Evolutionary conservation across 768 basidiomycete genomes (phyloP).

Genomic region (Lactarius trivialis): DNA sequence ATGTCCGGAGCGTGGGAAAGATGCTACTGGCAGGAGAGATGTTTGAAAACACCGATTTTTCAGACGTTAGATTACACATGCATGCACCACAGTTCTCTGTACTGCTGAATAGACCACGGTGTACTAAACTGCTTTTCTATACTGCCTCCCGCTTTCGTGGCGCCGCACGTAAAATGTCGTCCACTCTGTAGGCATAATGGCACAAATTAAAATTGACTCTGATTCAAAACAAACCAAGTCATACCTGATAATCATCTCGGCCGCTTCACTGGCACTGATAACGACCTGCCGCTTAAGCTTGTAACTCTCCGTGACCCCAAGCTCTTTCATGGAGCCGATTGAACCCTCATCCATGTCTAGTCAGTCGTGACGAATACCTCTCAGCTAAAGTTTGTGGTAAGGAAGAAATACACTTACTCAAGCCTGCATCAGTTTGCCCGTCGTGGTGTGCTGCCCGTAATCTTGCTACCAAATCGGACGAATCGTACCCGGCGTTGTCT

Average conservation of each 20-base stretch:
- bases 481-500: slow-evolving; percentile 97
- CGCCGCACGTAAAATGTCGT: slow-evolving; percentile 82
- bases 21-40: too few relatives aligned
- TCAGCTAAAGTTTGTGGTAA: neutral
- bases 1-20: too few relatives aligned
- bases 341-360: slow-evolving; percentile 83
- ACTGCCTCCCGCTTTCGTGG: slow-evolving; percentile 82
- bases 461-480: slow-evolving; percentile 87
- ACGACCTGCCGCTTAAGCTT: slow-evolving; percentile 97
- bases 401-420: slow-evolving; percentile 49
- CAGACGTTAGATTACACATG: neutral
- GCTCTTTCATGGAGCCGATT: slow-evolving; percentile 79
- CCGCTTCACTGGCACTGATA: slow-evolving; percentile 88
- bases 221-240: slow-evolving; percentile 23
- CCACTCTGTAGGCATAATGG: slow-evolving; percentile 49
- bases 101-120: neutral
- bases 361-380: neutral
- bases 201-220: neutral
- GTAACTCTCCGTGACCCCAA: slow-evolving; percentile 94
- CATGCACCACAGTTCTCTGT: too few relatives aligned
- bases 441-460: slow-evolving; percentile 93
- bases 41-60: too few relatives aligned
- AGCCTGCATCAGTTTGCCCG: slow-evolving; percentile 76
- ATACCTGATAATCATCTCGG: slow-evolving; percentile 96
- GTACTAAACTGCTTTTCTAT: slow-evolving; percentile 29